phyloP scores from a whole-genome alignment of 129 eudicot species.

The Centrapalus pauciflorus region DNA sequence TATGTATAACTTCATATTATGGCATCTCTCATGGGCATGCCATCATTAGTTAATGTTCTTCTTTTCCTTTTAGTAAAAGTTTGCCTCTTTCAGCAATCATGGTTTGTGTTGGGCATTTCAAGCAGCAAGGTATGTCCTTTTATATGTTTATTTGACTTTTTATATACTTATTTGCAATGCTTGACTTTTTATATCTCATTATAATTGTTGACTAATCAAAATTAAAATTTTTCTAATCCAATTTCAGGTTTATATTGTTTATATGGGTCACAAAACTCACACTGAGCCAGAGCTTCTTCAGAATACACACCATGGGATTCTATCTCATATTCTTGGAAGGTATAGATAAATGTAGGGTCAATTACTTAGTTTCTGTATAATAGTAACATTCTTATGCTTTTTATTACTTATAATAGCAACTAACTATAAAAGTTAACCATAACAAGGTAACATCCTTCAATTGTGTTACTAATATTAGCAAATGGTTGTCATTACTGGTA shows the following conservation, averaged over 20 bases:
- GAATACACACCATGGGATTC: constrained; percentile 43
- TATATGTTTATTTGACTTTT: not conserved
- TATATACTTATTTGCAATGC: not conserved
- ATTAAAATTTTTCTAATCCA: not conserved
- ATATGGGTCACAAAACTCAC: constrained; percentile 37
- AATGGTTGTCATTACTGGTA: too few relatives aligned
- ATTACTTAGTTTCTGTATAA: too few relatives aligned
- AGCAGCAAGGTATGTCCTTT: constrained; percentile 1
- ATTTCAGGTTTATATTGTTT: constrained; percentile 54
- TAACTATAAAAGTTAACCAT: too few relatives aligned
- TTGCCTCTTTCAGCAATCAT: constrained; percentile 6
- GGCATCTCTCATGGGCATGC: not conserved
- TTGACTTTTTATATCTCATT: not conserved
- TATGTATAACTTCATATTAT: not conserved
- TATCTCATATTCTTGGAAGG: constrained; percentile 46
- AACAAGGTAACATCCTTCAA: too few relatives aligned
- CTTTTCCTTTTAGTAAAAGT: not conserved
- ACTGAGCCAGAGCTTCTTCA: constrained; percentile 26
- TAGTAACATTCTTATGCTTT: too few relatives aligned
- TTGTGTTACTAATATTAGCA: too few relatives aligned
- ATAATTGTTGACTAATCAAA: not conserved
- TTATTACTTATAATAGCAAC: too few relatives aligned
- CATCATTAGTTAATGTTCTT: constrained; percentile 4
- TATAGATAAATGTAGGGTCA: not conserved
- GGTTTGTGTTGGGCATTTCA: constrained; percentile 4